These are phyloP conservation scores for Alectoria sarmentosa DNA, from an alignment of 495 filamentous ascomycete genomes.

Conservation along the genomic window DNA sequence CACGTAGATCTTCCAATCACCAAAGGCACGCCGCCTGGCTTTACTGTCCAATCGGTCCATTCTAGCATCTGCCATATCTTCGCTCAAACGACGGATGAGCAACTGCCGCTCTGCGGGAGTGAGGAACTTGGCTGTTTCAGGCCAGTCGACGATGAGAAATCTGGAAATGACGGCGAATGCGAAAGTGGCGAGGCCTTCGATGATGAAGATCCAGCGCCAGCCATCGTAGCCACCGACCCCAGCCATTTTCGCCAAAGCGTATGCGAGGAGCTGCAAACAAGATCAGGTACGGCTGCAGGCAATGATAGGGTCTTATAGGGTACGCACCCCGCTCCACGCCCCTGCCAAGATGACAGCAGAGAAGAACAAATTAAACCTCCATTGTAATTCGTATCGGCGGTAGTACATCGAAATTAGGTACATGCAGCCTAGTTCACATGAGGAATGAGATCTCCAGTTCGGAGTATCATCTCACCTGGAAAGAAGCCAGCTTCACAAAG, in stretches of 20 bases:
- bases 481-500: conserved; percentile 53
- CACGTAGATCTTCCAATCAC: conserved; percentile 52
- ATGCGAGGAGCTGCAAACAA: conserved; percentile 47
- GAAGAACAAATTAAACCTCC: conserved; percentile 53
- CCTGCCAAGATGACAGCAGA: conserved; percentile 50
- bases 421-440: conserved; percentile 28
- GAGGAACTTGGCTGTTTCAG: conserved; percentile 45
- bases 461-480: conserved; percentile 37
- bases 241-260: conserved; percentile 48
- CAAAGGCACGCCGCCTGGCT: conserved; percentile 39
- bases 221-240: conserved; percentile 42
- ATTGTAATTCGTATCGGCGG: conserved; percentile 52
- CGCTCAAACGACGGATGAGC: conserved; percentile 37
- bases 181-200: conserved; percentile 52
- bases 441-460: neutral
- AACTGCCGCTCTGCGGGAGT: conserved; percentile 38
- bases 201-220: conserved; percentile 62
- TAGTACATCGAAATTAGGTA: conserved; percentile 59
- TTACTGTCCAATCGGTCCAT: conserved; percentile 46
- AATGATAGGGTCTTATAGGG: neutral
- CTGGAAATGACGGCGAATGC: conserved; percentile 39
- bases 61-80: conserved; percentile 36
- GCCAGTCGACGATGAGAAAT: conserved; percentile 53
- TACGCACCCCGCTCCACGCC: conserved; percentile 50
- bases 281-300: conserved; percentile 2